These are phyloP conservation scores for Cadophora malorum DNA, from an alignment of 2,329 filamentous ascomycete genomes.

Conservation along the genomic window DNA sequence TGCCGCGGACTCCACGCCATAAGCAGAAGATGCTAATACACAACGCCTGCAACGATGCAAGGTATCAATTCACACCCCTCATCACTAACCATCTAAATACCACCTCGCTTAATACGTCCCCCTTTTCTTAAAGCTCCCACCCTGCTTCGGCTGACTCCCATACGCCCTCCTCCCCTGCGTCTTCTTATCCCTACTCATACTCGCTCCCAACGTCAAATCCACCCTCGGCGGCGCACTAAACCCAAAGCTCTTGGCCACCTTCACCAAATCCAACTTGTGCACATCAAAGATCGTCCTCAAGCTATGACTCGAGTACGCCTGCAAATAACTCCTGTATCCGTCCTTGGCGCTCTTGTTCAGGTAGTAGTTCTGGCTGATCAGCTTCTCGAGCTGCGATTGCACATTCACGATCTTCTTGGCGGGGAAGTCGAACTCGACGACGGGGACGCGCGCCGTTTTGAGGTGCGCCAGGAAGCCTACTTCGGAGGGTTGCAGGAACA, in stretches of 20 bases:
- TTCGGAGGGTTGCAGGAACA: constrained; percentile 93
- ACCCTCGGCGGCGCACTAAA: constrained; percentile 79
- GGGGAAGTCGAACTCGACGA: constrained; percentile 96
- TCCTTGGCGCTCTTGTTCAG: constrained; percentile 85
- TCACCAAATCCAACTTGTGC: constrained; percentile 80
- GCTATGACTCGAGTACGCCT: constrained; percentile 90
- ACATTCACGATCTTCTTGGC: constrained; percentile 90
- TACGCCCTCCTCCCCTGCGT: constrained; percentile 70
- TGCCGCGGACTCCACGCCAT: constrained; percentile 15
- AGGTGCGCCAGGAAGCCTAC: constrained; percentile 91
- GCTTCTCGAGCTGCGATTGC: constrained; percentile 89
- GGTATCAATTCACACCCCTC: constrained; percentile 25
- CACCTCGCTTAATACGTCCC: constrained; percentile 33
- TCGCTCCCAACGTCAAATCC: constrained; percentile 78
- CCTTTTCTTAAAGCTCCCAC: constrained; percentile 45
- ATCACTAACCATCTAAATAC: constrained; percentile 16
- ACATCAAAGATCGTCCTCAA: constrained; percentile 86
- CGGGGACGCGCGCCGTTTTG: constrained; percentile 88
- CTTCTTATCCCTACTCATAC: constrained; percentile 77
- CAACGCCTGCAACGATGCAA: constrained; percentile 29
- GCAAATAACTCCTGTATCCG: constrained; percentile 87
- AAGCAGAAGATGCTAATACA: constrained; percentile 18
- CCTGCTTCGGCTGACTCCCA: constrained; percentile 77
- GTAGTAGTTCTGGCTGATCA: constrained; percentile 96
- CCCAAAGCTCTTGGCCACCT: constrained; percentile 84